Evolutionary conservation across 768 basidiomycete genomes (phyloP), one percentile per base, ranked within the genome.

Genomic region (Amanita jacksonii): DNA sequence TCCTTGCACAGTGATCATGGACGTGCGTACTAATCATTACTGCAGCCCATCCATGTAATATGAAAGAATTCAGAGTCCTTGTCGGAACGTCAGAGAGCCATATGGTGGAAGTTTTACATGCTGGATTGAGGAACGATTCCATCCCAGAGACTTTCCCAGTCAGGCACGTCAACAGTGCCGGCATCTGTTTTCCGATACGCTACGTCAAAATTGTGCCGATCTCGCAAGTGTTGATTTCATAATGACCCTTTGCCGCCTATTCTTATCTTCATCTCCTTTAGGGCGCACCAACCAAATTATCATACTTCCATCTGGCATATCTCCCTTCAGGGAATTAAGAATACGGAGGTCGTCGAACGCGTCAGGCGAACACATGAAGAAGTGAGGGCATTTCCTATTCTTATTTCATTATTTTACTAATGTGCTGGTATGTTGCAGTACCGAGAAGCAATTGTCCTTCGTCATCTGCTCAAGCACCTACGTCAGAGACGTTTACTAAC

Each of bases 291-390:
- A 1, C 77, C 72, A 48, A 80, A 74, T 52, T 89, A 81, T 55
- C 84, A 88, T 53, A 77, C 77, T 18, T 87, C 86, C 1, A 78
- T 90, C 42, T 90, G 87, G 87, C 68, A 81, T 51, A 66, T 88
- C 20, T 59, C 78, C 1, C 51, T 89, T 44, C 61, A 66, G 3
- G 87, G 86, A 1, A 74, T 83, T 23, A 61, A 55, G 1, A 76
- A 84, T 18, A 62, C 71, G 38, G 54, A 59, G 4, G 73, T 70
- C 36, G 79, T 89, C n/a, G 72, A 79, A 45, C 60, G 65, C 48
- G 65, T 79, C 15, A 64, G 69, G 30, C 52, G 51, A 20, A 63
- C 57, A 46, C 79, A 85, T 51, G 78, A 84, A 45, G 76, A 84
- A 64, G 86, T 86, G 56, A 23, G 70, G n/a, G n/a, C n/a, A n/a